Base-by-base conservation (phyloP, 495 filamentous ascomycete species). In the Jackrogersella multiformis region DNA sequence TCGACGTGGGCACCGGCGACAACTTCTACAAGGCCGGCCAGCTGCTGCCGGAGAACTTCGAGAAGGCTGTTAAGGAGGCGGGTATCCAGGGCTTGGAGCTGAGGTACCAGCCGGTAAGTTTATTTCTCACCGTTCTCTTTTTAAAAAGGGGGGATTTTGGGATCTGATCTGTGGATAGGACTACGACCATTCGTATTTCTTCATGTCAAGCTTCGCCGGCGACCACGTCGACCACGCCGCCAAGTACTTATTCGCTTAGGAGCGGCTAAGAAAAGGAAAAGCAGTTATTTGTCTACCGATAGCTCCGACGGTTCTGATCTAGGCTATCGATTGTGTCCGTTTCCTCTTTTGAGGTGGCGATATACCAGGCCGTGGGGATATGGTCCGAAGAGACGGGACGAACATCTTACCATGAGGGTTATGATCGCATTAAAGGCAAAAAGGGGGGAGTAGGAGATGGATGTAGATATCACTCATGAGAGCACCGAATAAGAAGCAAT, bases 151-250 rank as follows among this genome's bases (percentile, higher is more conserved):
- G n/a, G 13, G 12, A 9, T 1, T 39, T 4, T 54, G 35, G 4
- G 9, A 4, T 41, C 36, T 56, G 21, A 49, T 4, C 18, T 36
- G 3, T 49, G 13, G 32, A 23, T 73, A 92, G 73, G 93, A 87
- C 52, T 99, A 99, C 74, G 96, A 99, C 77, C 95, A 98, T 77
- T 96, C 92, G 55, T 99, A 99, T 76, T 97, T 85, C 78, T 96
- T 95, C 71, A 94, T 99, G 81, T 87, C 94, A 26, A 86, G 82
- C 9, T 99, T 99, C 78, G 84, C 90, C 48, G 89, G 89, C 69
- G 94, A 98, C 66, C 95, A 99, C 82, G 84, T 99, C 52, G 87
- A 90, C 55, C 92, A 95, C 77, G 92, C 93, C 56, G 94, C 95
- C 36, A 95, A 92, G 84, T 87, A 93, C 79, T 77, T 97, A 39